phyloP scores from a whole-genome alignment of 805 yeast species.

The Suhomyces sp. region DNA sequence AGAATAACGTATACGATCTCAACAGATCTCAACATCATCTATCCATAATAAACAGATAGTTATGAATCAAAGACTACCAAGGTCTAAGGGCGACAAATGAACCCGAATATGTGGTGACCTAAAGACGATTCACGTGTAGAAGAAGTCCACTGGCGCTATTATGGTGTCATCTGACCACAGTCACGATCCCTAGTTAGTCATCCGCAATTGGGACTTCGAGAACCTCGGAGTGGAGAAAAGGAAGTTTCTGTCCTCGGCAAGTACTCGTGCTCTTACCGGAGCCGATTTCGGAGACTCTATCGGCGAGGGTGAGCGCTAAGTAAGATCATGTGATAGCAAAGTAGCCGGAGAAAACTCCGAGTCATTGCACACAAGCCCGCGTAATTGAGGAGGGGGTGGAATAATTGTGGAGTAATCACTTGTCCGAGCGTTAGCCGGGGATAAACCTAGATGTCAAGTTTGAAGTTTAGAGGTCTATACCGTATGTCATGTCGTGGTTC shows the following conservation, averaged over 20 bases:
- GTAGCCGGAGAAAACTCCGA: constrained; percentile 1
- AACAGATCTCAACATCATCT: background rate
- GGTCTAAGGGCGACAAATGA: background rate
- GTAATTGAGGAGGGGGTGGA: background rate
- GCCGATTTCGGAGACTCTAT: background rate
- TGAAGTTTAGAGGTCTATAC: background rate
- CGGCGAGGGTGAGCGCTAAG: background rate
- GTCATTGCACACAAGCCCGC: background rate
- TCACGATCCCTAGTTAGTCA: background rate
- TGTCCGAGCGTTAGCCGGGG: background rate
- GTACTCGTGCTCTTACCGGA: background rate
- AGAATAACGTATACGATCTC: background rate
- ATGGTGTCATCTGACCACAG: background rate
- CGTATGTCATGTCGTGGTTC: too few species aligned
- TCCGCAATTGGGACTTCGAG: background rate
- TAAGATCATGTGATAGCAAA: constrained; percentile 1
- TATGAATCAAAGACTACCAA: background rate
- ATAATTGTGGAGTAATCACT: background rate
- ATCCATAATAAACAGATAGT: too few species aligned
- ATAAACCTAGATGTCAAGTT: background rate
- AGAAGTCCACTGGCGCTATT: background rate
- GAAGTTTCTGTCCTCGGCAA: constrained; percentile 4
- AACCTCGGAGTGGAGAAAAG: constrained; percentile 4
- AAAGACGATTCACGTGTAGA: background rate
- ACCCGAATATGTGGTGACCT: background rate